Conservation (phyloP, 2,329 filamentous ascomycete genomes). For the Nemania sp. region DNA sequence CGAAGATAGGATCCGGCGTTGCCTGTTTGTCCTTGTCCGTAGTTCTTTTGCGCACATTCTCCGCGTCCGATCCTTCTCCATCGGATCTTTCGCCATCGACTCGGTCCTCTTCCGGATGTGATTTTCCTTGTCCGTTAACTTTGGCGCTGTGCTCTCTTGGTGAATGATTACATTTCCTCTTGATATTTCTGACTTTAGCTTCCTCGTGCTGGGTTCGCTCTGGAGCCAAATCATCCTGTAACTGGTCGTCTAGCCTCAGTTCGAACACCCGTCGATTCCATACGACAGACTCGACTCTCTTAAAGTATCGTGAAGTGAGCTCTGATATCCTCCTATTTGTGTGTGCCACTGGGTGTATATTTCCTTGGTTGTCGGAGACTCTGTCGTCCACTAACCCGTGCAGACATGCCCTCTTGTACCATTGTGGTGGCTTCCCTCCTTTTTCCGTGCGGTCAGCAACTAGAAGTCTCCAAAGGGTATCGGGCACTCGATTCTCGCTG, state of each 20-base stretch:
- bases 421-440: constrained; percentile 12
- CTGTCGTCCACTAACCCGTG: constrained; percentile 12
- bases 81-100: background rate
- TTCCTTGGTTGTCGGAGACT: constrained; percentile 11
- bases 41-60: background rate
- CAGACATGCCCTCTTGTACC: constrained; percentile 14
- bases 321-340: constrained; percentile 13
- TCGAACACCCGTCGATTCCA: constrained; percentile 15
- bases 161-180: background rate
- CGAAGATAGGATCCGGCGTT: constrained; percentile 6
- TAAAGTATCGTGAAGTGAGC: constrained; percentile 10
- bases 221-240: background rate
- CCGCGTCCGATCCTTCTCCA: background rate
- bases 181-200: background rate
- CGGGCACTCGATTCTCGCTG: constrained; percentile 10
- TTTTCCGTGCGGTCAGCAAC: constrained; percentile 13
- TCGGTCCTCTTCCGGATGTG: background rate
- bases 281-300: constrained; percentile 9
- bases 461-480: constrained; percentile 11
- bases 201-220: background rate
- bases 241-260: constrained; percentile 5
- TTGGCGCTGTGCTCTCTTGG: background rate
- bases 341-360: constrained; percentile 6
- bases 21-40: background rate
- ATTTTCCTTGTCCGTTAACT: background rate